Percentiles rank a stretch among this genome's conserved stretches.
These are phyloP conservation scores for Tetrapisispora namnaoensis DNA, from an alignment of 805 yeast genomes.

Conservation along the genomic window DNA sequence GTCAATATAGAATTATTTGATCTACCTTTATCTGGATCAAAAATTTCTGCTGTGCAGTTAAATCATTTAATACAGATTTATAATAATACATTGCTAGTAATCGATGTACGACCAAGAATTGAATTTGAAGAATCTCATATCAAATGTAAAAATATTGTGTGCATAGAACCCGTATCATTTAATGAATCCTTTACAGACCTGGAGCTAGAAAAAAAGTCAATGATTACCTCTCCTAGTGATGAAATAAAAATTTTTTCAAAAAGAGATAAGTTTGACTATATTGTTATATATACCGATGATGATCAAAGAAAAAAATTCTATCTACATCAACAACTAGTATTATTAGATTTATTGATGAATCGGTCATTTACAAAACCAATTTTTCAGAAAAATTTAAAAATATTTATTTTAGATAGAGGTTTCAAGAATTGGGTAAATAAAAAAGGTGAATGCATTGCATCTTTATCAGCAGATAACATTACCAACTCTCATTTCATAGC, in stretches of 20 bases:
- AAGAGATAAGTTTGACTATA: slow-evolving; percentile 47
- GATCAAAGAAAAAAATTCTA: slow-evolving; percentile 12
- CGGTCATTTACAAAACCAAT: slow-evolving; percentile 25
- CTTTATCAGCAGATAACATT: neutral
- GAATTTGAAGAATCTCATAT: slow-evolving; percentile 60
- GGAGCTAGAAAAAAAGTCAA: slow-evolving; percentile 58
- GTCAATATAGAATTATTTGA: neutral
- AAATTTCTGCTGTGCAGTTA: slow-evolving; percentile 8
- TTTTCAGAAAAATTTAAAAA: slow-evolving; percentile 5
- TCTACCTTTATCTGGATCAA: slow-evolving; percentile 7
- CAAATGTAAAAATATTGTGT: slow-evolving; percentile 45
- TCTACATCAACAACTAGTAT: slow-evolving; percentile 14
- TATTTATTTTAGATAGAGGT: slow-evolving; percentile 19
- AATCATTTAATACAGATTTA: slow-evolving; percentile 9
- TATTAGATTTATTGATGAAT: slow-evolving; percentile 18
- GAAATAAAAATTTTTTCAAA: slow-evolving; percentile 47
- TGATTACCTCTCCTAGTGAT: slow-evolving; percentile 43
- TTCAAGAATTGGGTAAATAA: slow-evolving; percentile 17
- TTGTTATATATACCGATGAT: slow-evolving; percentile 44
- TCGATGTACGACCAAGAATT: slow-evolving; percentile 59
- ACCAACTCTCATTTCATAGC: neutral
- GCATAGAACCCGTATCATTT: slow-evolving; percentile 65
- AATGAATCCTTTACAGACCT: slow-evolving; percentile 42
- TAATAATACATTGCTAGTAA: slow-evolving; percentile 36
- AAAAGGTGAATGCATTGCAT: slow-evolving; percentile 7